Base-by-base conservation (phyloP, 768 basidiomycete species). In the Calocybe indica region DNA sequence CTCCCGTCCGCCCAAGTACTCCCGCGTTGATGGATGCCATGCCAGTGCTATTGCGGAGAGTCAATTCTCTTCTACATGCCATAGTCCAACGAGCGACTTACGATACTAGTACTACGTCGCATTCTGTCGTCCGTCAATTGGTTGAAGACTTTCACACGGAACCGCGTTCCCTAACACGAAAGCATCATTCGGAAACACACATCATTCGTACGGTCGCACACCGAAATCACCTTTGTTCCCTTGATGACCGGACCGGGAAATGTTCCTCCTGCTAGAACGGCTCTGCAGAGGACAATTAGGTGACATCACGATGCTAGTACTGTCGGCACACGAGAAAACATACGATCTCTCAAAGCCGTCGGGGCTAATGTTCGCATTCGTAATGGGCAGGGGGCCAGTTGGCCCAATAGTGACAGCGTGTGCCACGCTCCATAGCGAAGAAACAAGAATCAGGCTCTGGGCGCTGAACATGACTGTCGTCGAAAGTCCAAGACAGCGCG, bases 1-100 rank as follows among this genome's bases (percentile, higher is more conserved):
- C 35, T 63, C 41, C 61, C 62, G 46, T 67, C 64, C 7, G 57
- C 57, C 56, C 60, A 67, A 34, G 45, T 56, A 5, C 62, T 56
- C 1, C 51, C 52, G 8, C 48, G 46, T 48, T 66, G 62, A 37
- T 58, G 57, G 15, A 67, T 41, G 2, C 64, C 64, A 45, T 65
- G 63, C 61, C 63, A 67, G 45, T 65, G 62, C 63, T 65, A 43
- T 31, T 9, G 10, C n/a, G 10, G 8, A 30, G 8, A 11, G 10
- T 31, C 5, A 33, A 22, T 5, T 33, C 22, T 4, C 22, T 22
- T 22, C 22, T 32, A n/a, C 8, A 8, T 5, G 28, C 5, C 42
- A 8, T 31, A 34, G n/a, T 32, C n/a, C 8, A 12, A 31, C 31
- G 12, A 7, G 5, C 1, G 29, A 43, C 31, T 10, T 43, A 43